Evolutionary conservation across 1,284 basidiomycete species (phyloP).

Genomic region (Ganoderma leucocontextum): DNA sequence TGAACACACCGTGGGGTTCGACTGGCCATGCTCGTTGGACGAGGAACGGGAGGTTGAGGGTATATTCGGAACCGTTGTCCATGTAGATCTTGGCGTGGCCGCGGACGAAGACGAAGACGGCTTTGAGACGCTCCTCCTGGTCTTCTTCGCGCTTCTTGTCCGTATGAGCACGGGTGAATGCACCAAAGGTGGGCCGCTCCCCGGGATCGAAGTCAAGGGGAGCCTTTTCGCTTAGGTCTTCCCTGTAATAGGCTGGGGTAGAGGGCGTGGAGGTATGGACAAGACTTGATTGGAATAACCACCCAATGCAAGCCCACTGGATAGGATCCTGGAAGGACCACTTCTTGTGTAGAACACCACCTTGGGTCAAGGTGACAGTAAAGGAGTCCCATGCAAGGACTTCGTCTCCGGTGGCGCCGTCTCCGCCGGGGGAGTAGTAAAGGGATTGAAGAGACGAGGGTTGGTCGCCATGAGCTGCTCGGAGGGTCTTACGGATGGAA

Average conservation of each 20-base stretch:
- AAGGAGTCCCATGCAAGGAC: conserved; percentile 76
- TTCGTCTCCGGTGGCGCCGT: conserved; percentile 46
- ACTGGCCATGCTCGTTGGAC: conserved; percentile 84
- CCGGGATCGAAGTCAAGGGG: conserved; percentile 40
- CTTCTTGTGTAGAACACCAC: conserved; percentile 74
- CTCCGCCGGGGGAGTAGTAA: conserved; percentile 19
- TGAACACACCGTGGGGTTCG: conserved; percentile 75
- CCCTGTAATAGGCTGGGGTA: conserved; percentile 48
- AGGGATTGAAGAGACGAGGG: conserved; percentile 28
- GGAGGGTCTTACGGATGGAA: conserved; percentile 37
- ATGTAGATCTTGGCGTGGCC: conserved; percentile 80
- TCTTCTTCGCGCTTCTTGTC: conserved; percentile 42
- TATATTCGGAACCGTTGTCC: conserved; percentile 77
- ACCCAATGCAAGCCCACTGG: conserved; percentile 80
- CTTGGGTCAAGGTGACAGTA: conserved; percentile 74
- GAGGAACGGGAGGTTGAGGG: conserved; percentile 84
- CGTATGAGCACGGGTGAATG: conserved; percentile 51
- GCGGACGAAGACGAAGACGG: conserved; percentile 82
- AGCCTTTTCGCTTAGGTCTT: conserved; percentile 44
- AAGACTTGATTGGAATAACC: conserved; percentile 61
- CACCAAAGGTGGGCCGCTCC: conserved; percentile 60
- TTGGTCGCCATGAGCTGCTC: conserved; percentile 32
- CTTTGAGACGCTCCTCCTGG: conserved; percentile 52
- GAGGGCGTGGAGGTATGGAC: conserved; percentile 37
- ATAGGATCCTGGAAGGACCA: conserved; percentile 79